A percentile compares a stretch with the other conserved stretches of the same genome.
Conservation (phyloP, 768 basidiomycete species). For the Suillus subluteus region DNA sequence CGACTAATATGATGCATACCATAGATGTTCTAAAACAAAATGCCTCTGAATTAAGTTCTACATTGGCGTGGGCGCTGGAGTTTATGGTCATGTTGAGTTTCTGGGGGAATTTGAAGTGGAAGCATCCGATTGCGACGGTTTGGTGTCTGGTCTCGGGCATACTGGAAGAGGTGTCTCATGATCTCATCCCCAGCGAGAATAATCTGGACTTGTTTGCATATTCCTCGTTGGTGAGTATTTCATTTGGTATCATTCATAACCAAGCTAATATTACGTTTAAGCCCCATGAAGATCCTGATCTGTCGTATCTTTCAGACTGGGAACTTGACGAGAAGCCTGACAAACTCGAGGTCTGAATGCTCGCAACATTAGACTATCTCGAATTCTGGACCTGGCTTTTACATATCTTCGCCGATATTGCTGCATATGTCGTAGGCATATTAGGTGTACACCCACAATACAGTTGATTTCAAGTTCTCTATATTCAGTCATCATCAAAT, state of each 20-base stretch:
- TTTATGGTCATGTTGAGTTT: neutral
- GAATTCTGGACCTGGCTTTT: neutral
- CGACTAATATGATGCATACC: neutral
- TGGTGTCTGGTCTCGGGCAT: too few species aligned
- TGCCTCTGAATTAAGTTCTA: neutral
- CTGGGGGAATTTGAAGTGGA: neutral
- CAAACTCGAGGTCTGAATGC: too few species aligned
- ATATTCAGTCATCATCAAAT: constrained; percentile 38
- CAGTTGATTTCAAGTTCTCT: neutral
- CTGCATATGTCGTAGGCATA: neutral
- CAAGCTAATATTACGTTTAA: neutral
- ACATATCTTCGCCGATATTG: neutral
- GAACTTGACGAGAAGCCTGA: too few species aligned
- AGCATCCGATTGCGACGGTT: neutral
- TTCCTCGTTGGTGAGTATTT: neutral
- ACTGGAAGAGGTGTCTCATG: neutral
- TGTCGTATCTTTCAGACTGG: neutral
- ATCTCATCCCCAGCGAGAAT: neutral
- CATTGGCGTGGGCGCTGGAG: neutral
- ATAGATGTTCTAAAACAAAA: neutral
- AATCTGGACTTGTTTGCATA: neutral
- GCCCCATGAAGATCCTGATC: neutral
- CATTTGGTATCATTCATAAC: neutral
- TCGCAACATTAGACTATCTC: neutral
- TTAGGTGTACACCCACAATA: neutral